A percentile compares a stretch with the other conserved stretches of the same genome.
Conservation (phyloP, 306 rosid genomes). For the Trichosanthes truncata region DNA sequence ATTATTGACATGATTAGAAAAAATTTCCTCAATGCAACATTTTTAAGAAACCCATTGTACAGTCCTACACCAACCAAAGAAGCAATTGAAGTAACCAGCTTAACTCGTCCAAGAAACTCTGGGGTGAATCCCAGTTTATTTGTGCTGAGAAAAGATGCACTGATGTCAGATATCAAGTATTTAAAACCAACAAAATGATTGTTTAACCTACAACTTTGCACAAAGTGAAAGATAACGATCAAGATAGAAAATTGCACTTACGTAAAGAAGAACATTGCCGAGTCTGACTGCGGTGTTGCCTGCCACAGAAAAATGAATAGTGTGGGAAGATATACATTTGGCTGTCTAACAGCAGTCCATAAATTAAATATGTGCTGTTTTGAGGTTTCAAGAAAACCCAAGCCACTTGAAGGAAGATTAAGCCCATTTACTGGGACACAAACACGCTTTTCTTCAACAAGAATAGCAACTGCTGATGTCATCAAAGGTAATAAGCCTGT, state of each 20-base stretch:
- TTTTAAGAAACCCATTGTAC: slow-evolving; percentile 86
- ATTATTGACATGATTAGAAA: slow-evolving; percentile 57
- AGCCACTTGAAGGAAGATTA: slow-evolving; percentile 24
- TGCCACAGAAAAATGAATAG: slow-evolving; percentile 95
- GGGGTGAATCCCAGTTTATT: slow-evolving; percentile 87
- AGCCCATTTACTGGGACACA: slow-evolving; percentile 32
- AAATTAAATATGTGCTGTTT: slow-evolving; percentile 55
- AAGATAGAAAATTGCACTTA: slow-evolving; percentile 33
- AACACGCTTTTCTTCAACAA: slow-evolving; percentile 70
- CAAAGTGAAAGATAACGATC: slow-evolving; percentile 11
- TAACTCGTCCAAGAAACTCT: slow-evolving; percentile 88
- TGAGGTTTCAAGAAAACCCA: slow-evolving; percentile 54
- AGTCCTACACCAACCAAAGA: slow-evolving; percentile 88
- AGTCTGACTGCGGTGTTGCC: slow-evolving; percentile 97
- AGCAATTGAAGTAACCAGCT: slow-evolving; percentile 89
- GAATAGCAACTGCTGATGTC: slow-evolving; percentile 90
- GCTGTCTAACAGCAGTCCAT: slow-evolving; percentile 71
- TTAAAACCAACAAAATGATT: background rate
- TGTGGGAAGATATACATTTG: slow-evolving; percentile 73
- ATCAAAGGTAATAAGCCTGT: slow-evolving; percentile 84
- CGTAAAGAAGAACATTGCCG: slow-evolving; percentile 93
- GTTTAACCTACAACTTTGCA: slow-evolving; percentile 3
- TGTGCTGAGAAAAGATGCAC: slow-evolving; percentile 50
- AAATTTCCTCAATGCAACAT: slow-evolving; percentile 61
- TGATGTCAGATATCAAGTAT: background rate